Percentiles rank a stretch among this genome's conserved stretches.
These are phyloP conservation scores for Candida ulmi DNA, from an alignment of 805 yeast species.

Conservation along the genomic window DNA sequence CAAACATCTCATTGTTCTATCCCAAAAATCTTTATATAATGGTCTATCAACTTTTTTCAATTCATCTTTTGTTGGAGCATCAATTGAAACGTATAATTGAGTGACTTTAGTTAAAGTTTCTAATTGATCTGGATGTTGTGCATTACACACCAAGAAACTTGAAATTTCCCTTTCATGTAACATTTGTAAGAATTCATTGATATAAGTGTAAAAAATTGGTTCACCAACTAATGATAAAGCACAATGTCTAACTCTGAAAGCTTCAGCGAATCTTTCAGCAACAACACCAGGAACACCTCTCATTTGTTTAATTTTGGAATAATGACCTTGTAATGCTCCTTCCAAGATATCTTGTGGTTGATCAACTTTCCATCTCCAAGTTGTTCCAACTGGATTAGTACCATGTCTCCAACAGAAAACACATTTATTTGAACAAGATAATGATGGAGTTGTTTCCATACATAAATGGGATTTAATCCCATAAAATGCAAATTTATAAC, in stretches of 20 bases:
- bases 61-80: constrained; percentile 82
- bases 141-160: constrained; percentile 87
- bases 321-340: constrained; percentile 87
- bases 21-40: constrained; percentile 88
- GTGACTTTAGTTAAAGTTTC: constrained; percentile 70
- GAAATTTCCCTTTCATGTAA: constrained; percentile 77
- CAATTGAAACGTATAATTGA: constrained; percentile 87
- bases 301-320: constrained; percentile 88
- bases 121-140: constrained; percentile 89
- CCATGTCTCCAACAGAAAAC: constrained; percentile 98
- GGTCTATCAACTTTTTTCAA: constrained; percentile 86
- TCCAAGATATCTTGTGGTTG: constrained; percentile 77
- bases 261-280: constrained; percentile 85
- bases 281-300: constrained; percentile 94
- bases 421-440: constrained; percentile 92
- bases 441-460: constrained; percentile 93
- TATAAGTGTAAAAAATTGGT: constrained; percentile 90
- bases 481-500: constrained; percentile 88
- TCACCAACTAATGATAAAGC: constrained; percentile 92
- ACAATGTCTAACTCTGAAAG: constrained; percentile 84
- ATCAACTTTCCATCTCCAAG: constrained; percentile 96
- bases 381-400: constrained; percentile 92
- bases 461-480: constrained; percentile 88
- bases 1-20: constrained; percentile 71
- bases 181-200: constrained; percentile 76